Conservation (phyloP, 2,329 filamentous ascomycete genomes). For the Colletotrichum zoysiae region DNA sequence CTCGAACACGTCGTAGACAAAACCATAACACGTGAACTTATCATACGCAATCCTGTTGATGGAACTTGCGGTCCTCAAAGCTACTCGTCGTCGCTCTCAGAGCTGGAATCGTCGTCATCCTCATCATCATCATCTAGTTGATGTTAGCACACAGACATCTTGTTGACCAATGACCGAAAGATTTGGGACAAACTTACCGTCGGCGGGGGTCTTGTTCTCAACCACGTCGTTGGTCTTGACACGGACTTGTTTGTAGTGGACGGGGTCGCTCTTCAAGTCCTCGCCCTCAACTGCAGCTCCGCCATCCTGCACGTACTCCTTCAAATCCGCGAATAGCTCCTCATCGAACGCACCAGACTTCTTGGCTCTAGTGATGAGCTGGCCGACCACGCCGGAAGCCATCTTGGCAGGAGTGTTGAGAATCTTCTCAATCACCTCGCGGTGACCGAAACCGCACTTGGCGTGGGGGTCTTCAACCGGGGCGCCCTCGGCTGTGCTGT, state of each 20-base stretch:
- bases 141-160: neutral
- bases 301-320: slow-evolving; percentile 38
- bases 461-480: slow-evolving; percentile 32
- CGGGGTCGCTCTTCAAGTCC: slow-evolving; percentile 35
- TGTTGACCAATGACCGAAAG: too few relatives aligned
- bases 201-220: slow-evolving; percentile 33
- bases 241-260: slow-evolving; percentile 39
- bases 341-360: slow-evolving; percentile 35
- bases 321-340: slow-evolving; percentile 36
- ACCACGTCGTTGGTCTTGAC: slow-evolving; percentile 11
- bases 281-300: slow-evolving; percentile 36
- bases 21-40: slow-evolving; percentile 29
- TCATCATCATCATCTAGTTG: slow-evolving; percentile 34
- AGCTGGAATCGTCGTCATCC: slow-evolving; percentile 36
- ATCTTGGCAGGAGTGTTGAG: slow-evolving; percentile 39
- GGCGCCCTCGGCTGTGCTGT: slow-evolving; percentile 24
- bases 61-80: neutral
- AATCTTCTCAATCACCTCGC: slow-evolving; percentile 37
- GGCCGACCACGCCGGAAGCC: slow-evolving; percentile 27
- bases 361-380: slow-evolving; percentile 37
- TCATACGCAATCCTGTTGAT: neutral
- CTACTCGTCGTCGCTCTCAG: slow-evolving; percentile 39
- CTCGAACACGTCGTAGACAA: slow-evolving; percentile 29
- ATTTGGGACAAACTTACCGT: slow-evolving; percentile 14
- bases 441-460: slow-evolving; percentile 38